phyloP scores from a whole-genome alignment of 2,329 filamentous ascomycete genomes.

The Acephala macrosclerotiorum region DNA sequence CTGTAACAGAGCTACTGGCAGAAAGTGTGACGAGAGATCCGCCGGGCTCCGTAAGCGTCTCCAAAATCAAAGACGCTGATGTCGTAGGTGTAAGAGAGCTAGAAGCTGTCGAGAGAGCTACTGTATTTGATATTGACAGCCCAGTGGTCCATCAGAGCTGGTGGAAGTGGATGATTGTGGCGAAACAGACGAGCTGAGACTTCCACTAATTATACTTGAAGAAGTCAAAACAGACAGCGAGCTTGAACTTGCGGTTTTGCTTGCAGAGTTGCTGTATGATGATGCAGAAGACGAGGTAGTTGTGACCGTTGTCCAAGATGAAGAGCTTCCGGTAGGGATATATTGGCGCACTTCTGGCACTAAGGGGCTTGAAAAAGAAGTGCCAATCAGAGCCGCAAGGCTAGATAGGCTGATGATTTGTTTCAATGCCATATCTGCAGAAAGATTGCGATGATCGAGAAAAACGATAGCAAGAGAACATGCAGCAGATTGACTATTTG shows the following conservation, averaged over 20 bases:
- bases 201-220: conserved; percentile 6
- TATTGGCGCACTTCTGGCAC: conserved; percentile 12
- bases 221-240: background rate
- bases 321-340: conserved; percentile 14
- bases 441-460: conserved; percentile 20
- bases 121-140: conserved; percentile 16
- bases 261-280: conserved; percentile 9
- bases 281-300: conserved; percentile 12
- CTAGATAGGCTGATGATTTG: conserved; percentile 18
- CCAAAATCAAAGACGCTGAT: conserved; percentile 12
- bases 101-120: conserved; percentile 12
- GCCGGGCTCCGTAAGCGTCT: conserved; percentile 13
- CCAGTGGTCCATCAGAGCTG: conserved; percentile 13
- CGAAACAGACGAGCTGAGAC: conserved; percentile 6
- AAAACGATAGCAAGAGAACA: conserved; percentile 17
- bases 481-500: conserved; percentile 14
- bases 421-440: conserved; percentile 20
- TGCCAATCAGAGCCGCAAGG: conserved; percentile 12
- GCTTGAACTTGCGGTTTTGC: too few species aligned
- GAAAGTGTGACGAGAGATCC: conserved; percentile 15
- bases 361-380: conserved; percentile 2
- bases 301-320: conserved; percentile 14
- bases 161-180: conserved; percentile 7
- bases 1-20: conserved; percentile 8
- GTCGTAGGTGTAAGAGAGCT: conserved; percentile 19